A percentile compares a stretch with the other conserved stretches of the same genome.
Conservation (phyloP, 495 filamentous ascomycete genomes). For the Lophiotrema nucula region DNA sequence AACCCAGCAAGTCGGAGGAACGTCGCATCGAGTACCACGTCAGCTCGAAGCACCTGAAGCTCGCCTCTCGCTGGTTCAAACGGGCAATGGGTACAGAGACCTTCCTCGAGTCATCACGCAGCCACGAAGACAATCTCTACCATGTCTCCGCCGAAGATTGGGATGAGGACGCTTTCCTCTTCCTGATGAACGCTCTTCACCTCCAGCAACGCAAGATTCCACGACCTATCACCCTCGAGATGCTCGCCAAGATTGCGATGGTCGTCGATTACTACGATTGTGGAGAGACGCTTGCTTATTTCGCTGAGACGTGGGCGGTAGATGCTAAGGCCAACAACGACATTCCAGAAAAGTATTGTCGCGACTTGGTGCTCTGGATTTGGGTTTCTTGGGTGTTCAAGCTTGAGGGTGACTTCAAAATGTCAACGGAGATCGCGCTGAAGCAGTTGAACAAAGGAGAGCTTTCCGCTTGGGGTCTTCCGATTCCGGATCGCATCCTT, state of each 20-base stretch:
- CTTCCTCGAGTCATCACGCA: slow-evolving; percentile 42
- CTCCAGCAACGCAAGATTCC: slow-evolving; percentile 46
- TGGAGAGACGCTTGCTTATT: slow-evolving; percentile 45
- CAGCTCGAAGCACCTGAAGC: slow-evolving; percentile 52
- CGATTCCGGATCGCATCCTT: neutral
- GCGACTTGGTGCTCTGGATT: slow-evolving; percentile 44
- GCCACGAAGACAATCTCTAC: slow-evolving; percentile 44
- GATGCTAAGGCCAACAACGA: slow-evolving; percentile 18
- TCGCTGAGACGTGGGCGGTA: slow-evolving; percentile 48
- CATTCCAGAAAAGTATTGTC: slow-evolving; percentile 27
- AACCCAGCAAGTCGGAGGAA: neutral
- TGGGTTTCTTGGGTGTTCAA: slow-evolving; percentile 44
- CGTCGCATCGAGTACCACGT: slow-evolving; percentile 31
- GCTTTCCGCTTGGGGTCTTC: neutral
- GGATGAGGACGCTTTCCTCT: slow-evolving; percentile 47
- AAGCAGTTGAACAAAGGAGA: slow-evolving; percentile 1
- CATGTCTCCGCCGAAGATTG: slow-evolving; percentile 43
- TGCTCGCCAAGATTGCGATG: slow-evolving; percentile 50
- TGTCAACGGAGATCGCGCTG: slow-evolving; percentile 3
- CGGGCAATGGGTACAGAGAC: slow-evolving; percentile 24
- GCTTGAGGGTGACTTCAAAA: slow-evolving; percentile 11
- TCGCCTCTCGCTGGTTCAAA: slow-evolving; percentile 51
- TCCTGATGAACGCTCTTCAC: slow-evolving; percentile 55
- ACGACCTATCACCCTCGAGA: slow-evolving; percentile 42
- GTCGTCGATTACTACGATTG: slow-evolving; percentile 55